A percentile compares a stretch with the other conserved stretches of the same genome.
Evolutionary conservation across 495 filamentous ascomycete genomes (phyloP).

Genomic region (Tuber borchii): DNA sequence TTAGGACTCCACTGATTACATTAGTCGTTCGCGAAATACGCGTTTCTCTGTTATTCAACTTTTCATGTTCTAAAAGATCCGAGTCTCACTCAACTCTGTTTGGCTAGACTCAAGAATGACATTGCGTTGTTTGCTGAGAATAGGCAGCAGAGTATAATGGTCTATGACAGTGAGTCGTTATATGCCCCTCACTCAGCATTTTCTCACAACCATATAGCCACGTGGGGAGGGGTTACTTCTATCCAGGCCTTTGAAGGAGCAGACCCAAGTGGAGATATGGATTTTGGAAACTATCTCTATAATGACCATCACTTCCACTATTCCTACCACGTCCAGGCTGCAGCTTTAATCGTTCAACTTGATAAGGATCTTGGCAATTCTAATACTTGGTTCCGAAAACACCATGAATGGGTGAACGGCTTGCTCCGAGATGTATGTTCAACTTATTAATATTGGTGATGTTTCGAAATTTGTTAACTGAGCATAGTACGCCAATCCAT

Average conservation of each 20-base stretch:
- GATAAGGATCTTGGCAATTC: constrained; percentile 46
- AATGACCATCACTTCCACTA: constrained; percentile 88
- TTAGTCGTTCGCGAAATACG: constrained; percentile 36
- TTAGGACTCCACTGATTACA: constrained; percentile 23
- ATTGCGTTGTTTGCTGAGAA: constrained; percentile 71
- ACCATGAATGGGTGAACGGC: constrained; percentile 47
- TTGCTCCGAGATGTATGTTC: constrained; percentile 60
- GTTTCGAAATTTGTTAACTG: neutral
- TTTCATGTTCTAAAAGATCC: constrained; percentile 44
- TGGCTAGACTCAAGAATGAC: constrained; percentile 41
- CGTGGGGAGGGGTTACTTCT: constrained; percentile 80
- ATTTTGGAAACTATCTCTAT: constrained; percentile 50
- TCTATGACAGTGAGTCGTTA: constrained; percentile 63
- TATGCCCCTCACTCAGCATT: constrained; percentile 81
- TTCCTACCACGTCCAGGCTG: constrained; percentile 80
- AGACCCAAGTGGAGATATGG: constrained; percentile 48
- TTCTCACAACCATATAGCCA: constrained; percentile 63
- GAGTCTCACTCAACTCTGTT: constrained; percentile 53
- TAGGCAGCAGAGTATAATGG: constrained; percentile 65
- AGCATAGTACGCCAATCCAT: constrained; percentile 56
- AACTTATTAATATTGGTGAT: neutral
- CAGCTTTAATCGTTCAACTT: constrained; percentile 74
- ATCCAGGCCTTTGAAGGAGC: constrained; percentile 65
- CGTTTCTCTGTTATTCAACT: neutral
- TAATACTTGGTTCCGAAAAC: constrained; percentile 57